Percentiles rank a stretch among this genome's conserved stretches.
These are phyloP conservation scores for Aphanoascus verrucosus DNA, from an alignment of 2,329 filamentous ascomycete species.

Conservation along the genomic window DNA sequence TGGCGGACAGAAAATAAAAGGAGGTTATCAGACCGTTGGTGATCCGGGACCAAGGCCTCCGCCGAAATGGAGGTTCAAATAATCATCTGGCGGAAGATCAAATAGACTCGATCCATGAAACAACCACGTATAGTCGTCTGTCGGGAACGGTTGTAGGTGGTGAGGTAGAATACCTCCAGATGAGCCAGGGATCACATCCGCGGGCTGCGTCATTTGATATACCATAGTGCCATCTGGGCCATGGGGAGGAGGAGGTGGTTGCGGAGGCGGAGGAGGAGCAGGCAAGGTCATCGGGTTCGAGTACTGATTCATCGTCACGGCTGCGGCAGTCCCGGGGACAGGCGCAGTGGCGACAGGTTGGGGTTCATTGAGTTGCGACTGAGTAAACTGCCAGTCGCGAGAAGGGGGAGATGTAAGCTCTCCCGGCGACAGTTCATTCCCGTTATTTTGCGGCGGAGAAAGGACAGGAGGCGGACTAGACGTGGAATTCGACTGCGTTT, in stretches of 20 bases:
- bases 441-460: conserved; percentile 6
- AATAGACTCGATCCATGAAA: conserved; percentile 16
- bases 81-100: conserved; percentile 17
- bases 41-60: conserved; percentile 6
- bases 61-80: conserved; percentile 17
- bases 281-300: conserved; percentile 10
- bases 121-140: conserved; percentile 15
- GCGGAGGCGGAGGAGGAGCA: background rate
- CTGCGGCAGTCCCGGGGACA: background rate
- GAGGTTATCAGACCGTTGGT: background rate
- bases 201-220: conserved; percentile 4
- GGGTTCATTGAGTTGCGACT: background rate
- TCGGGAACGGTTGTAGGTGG: conserved; percentile 10
- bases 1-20: background rate
- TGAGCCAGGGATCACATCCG: conserved; percentile 8
- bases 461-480: conserved; percentile 7
- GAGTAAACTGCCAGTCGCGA: conserved; percentile 9
- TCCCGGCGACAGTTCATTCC: background rate
- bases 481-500: conserved; percentile 7
- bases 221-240: conserved; percentile 1
- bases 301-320: conserved; percentile 5
- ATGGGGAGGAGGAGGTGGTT: background rate
- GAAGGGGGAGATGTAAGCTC: conserved; percentile 7
- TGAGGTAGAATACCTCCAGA: conserved; percentile 9
- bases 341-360: background rate